phyloP scores from a whole-genome alignment of 1,284 basidiomycete genomes.

The Boletellus dicymbophilus region DNA sequence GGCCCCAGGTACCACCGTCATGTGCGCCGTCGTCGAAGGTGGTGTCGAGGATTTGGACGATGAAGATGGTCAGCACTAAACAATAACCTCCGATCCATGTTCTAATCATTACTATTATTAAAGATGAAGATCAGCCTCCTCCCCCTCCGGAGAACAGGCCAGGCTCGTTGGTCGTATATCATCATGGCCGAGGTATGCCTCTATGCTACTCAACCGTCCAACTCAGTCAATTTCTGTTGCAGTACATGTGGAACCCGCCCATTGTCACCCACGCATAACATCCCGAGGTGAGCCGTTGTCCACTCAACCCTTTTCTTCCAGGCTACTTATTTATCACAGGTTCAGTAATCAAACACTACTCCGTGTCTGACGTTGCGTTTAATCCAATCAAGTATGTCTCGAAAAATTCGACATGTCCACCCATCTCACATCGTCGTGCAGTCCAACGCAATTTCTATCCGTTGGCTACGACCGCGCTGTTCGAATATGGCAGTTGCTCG shows the following conservation, averaged over 20 bases:
- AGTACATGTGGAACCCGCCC: slow-evolving; percentile 26
- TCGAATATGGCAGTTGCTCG: slow-evolving; percentile 30
- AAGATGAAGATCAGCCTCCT: slow-evolving; percentile 14
- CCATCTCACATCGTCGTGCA: slow-evolving; percentile 9
- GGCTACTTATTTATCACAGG: slow-evolving; percentile 20
- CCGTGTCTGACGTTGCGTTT: slow-evolving; percentile 34
- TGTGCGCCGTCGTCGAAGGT: slow-evolving; percentile 39
- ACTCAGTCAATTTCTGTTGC: slow-evolving; percentile 1
- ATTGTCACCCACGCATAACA: slow-evolving; percentile 21
- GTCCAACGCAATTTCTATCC: slow-evolving; percentile 32
- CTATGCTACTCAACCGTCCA: not conserved
- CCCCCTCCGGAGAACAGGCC: slow-evolving; percentile 40
- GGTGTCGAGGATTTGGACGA: slow-evolving; percentile 39
- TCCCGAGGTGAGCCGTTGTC: slow-evolving; percentile 15
- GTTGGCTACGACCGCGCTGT: slow-evolving; percentile 30
- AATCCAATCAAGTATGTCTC: slow-evolving; percentile 34
- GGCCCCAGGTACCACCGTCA: slow-evolving; percentile 30
- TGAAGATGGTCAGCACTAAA: slow-evolving; percentile 25
- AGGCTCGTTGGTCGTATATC: slow-evolving; percentile 41
- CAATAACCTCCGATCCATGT: not conserved
- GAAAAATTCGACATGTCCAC: not conserved
- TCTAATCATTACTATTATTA: not conserved
- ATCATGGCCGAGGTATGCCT: slow-evolving; percentile 24
- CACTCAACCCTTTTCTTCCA: no score
- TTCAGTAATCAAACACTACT: slow-evolving; percentile 31